Evolutionary conservation across 345 rosid genomes (phyloP).

Genomic region (Eucalyptus caleyi): DNA sequence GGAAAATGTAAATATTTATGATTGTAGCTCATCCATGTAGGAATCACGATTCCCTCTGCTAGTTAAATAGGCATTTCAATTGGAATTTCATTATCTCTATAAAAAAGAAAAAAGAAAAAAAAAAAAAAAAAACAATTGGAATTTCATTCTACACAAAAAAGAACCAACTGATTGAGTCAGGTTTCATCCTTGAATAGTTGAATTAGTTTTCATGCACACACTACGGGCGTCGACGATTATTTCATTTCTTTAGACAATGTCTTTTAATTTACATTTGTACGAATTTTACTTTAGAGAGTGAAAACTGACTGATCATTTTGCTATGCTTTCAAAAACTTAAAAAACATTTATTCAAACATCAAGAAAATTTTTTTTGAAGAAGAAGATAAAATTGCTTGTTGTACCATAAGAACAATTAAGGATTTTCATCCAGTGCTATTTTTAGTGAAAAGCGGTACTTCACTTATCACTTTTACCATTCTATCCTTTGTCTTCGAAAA

Average conservation of each 20-base stretch:
- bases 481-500: background rate
- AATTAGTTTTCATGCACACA: background rate
- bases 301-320: background rate
- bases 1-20: background rate
- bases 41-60: background rate
- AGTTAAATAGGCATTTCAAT: background rate
- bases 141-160: background rate
- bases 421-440: background rate
- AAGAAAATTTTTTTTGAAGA: background rate
- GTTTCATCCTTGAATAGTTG: background rate
- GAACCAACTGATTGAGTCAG: background rate
- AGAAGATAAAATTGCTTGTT: background rate
- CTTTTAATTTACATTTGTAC: background rate
- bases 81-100: background rate
- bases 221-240: background rate
- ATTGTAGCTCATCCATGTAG: background rate
- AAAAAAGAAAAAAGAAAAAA: too few species aligned
- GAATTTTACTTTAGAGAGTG: background rate
- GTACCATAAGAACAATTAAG: background rate
- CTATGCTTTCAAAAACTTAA: background rate
- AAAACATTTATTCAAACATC: background rate
- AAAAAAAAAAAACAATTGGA: background rate
- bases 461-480: background rate
- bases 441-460: background rate
- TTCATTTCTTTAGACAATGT: too few species aligned